phyloP scores from a whole-genome alignment of 2,329 filamentous ascomycete species.

The Coniella lustricola region DNA sequence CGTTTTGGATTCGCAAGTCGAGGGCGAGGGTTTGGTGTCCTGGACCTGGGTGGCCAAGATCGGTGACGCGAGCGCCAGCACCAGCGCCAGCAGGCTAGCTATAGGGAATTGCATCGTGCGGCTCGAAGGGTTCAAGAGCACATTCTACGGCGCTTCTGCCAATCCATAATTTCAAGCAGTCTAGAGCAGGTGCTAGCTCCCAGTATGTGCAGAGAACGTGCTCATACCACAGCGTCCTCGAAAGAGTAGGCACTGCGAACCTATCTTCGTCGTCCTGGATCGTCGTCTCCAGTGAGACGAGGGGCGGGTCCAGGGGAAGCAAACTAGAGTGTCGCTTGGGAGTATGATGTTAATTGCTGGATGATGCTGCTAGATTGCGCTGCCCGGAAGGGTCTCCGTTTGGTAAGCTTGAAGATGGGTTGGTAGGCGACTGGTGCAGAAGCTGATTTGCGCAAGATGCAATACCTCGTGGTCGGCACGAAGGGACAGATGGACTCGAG shows the following conservation, averaged over 20 bases:
- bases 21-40: neutral
- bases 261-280: neutral
- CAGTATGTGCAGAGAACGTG: neutral
- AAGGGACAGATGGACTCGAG: too few species aligned
- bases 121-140: constrained; percentile 1
- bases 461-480: too few species aligned
- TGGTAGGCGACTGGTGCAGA: too few species aligned
- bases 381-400: too few species aligned
- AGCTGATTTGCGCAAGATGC: too few species aligned
- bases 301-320: too few species aligned
- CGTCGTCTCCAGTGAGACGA: too few species aligned
- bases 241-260: neutral
- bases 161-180: constrained; percentile 13
- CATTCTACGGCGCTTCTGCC: constrained; percentile 2
- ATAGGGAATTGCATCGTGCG: constrained; percentile 9
- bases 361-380: too few species aligned
- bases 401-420: too few species aligned
- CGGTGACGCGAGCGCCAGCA: constrained; percentile 4
- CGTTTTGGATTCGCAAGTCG: constrained; percentile 51
- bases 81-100: constrained; percentile 1
- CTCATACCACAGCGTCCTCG: too few species aligned
- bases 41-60: constrained; percentile 3
- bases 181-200: neutral
- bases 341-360: too few species aligned
- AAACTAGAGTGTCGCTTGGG: neutral